Percentiles rank a stretch among this genome's conserved stretches.
These are phyloP conservation scores for Tephrocybe sp. DNA, from an alignment of 768 basidiomycete genomes.

Conservation along the genomic window DNA sequence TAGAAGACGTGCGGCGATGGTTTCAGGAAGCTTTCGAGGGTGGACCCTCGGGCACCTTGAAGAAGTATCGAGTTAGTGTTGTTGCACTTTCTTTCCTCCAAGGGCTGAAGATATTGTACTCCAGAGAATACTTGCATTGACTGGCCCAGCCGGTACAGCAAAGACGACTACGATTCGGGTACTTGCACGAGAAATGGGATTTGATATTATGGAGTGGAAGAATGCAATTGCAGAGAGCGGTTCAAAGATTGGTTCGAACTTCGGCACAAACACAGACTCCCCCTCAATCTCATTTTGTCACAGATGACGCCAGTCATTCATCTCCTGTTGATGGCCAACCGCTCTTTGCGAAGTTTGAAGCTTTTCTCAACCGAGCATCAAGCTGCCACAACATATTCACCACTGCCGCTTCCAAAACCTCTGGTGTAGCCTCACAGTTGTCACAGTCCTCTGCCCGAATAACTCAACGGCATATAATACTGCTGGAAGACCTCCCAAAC, in stretches of 20 bases:
- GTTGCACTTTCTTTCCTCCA: background rate
- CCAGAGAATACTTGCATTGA: conserved; percentile 81
- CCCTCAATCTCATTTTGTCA: background rate
- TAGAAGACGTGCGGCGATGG: conserved; percentile 78
- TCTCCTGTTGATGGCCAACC: conserved; percentile 39
- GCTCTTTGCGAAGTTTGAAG: conserved; percentile 66
- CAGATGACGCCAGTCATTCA: conserved; percentile 7
- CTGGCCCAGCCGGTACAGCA: conserved; percentile 86
- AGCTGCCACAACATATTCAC: conserved; percentile 57
- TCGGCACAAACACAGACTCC: too few species aligned
- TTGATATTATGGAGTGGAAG: conserved; percentile 86
- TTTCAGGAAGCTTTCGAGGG: conserved; percentile 70
- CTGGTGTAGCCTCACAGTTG: conserved; percentile 13
- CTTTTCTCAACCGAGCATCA: conserved; percentile 71
- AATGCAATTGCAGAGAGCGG: conserved; percentile 58
- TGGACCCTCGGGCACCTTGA: conserved; percentile 59
- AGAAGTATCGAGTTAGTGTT: conserved; percentile 70
- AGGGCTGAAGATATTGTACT: background rate
- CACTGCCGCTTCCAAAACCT: background rate
- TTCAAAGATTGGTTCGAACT: too few species aligned
- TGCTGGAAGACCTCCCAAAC: conserved; percentile 92
- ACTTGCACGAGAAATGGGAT: conserved; percentile 69
- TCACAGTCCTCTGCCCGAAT: conserved; percentile 9
- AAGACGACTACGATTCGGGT: conserved; percentile 88
- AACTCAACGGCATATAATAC: conserved; percentile 57